Evolutionary conservation across 2,329 filamentous ascomycete genomes (phyloP), one percentile per base, ranked within the genome.

Genomic region (Aureobasidium sp.): DNA sequence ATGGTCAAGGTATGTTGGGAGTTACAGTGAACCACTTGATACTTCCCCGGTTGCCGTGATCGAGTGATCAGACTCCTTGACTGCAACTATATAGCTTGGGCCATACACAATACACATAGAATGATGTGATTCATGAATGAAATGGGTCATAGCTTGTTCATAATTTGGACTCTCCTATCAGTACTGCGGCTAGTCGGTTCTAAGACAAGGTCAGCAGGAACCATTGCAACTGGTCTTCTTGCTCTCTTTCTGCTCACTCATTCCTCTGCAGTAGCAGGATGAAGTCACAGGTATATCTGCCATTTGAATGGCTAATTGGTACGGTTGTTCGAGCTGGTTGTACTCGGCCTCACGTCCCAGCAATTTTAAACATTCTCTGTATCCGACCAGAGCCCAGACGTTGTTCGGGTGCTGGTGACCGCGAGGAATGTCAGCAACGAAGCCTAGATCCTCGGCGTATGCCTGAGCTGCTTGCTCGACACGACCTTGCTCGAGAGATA

Each of bases 331-430:
- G 17, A 85, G 69, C 26, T 79, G 74, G 5, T 68, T 69, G 8
- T 80, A 81, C 68, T 84, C 82, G 0, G 71, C 75, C 1, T 63
- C 68, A 12, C 79, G 42, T 2, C 82, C 84, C n/a, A 87, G 70
- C 64, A 76, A 82, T 3, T 78, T 66, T 56, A 91, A 70, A 68
- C 88, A 89, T 73, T 91, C 88, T 65, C 89, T 81, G 66, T 85
- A 87, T 0, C 88, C 89, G 67, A 89, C 86, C 64, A 91, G 72
- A 3, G 87, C 82, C 89, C 88, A 91, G 0, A 91, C 84, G 66
- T 92, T 91, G 57, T 86, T 86, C 6, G 83, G 86, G 72, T 91
- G 88, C 64, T 83, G 82, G 53, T 84, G 76, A 0, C 87, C 82
- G 20, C 88, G 78, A 0, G 87, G 85, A 2, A 90, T 71, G 0